A percentile compares a stretch with the other conserved stretches of the same genome.
phyloP scores from a whole-genome alignment of 2,329 filamentous ascomycete genomes.

The Hypoxylon sp. region DNA sequence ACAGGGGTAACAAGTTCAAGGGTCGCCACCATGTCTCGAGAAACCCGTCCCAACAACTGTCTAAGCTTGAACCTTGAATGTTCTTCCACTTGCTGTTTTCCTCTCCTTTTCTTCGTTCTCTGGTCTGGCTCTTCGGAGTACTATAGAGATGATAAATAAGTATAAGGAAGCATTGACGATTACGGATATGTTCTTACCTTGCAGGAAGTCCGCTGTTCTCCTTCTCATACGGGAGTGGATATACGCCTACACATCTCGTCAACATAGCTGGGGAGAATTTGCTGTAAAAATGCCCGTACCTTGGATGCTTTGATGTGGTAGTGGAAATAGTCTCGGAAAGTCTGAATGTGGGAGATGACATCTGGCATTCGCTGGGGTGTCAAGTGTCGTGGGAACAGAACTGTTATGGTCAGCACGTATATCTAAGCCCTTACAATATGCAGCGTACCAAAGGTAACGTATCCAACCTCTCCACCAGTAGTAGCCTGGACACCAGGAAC shows the following conservation, averaged over 20 bases:
- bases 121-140: slow-evolving; percentile 93
- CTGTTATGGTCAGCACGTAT: slow-evolving; percentile 60
- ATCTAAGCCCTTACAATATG: background rate
- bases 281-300: slow-evolving; percentile 56
- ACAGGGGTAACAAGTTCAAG: slow-evolving; percentile 18
- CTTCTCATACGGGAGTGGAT: slow-evolving; percentile 99
- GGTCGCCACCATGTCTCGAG: slow-evolving; percentile 3
- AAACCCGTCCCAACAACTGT: slow-evolving; percentile 6
- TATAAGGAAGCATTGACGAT: background rate
- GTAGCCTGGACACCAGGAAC: slow-evolving; percentile 84
- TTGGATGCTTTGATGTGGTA: slow-evolving; percentile 99
- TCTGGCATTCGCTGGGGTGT: slow-evolving; percentile 91
- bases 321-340: slow-evolving; percentile 99
- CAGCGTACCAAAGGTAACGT: slow-evolving; percentile 91
- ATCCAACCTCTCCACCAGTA: slow-evolving; percentile 89
- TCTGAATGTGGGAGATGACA: slow-evolving; percentile 99
- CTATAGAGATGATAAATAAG: slow-evolving; percentile 59
- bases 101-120: slow-evolving; percentile 97
- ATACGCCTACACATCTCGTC: slow-evolving; percentile 73
- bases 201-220: slow-evolving; percentile 97
- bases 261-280: slow-evolving; percentile 11
- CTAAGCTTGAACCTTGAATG: slow-evolving; percentile 73
- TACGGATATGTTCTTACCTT: slow-evolving; percentile 73
- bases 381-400: slow-evolving; percentile 95
- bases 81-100: slow-evolving; percentile 96